A percentile compares a stretch with the other conserved stretches of the same genome.
Conservation (phyloP, 2,329 filamentous ascomycete genomes). For the Colletotrichum plurivorum region DNA sequence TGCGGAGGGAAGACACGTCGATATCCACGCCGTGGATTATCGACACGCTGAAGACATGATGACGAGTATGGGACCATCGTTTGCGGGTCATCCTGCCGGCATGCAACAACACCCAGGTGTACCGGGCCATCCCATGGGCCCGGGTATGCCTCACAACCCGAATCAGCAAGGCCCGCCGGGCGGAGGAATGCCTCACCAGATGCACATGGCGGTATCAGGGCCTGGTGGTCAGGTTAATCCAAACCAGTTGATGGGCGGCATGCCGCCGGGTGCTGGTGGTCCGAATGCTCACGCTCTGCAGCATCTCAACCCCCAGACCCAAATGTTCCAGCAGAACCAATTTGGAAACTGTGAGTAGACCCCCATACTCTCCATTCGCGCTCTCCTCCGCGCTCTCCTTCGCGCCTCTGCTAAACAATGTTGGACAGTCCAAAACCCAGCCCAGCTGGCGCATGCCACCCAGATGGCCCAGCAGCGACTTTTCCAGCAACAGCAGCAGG, state of each 20-base stretch:
- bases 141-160: slow-evolving; percentile 76
- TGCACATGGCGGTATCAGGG: slow-evolving; percentile 80
- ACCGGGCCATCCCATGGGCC: slow-evolving; percentile 74
- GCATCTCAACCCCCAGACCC: slow-evolving; percentile 76
- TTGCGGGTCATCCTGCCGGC: slow-evolving; percentile 76
- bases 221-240: slow-evolving; percentile 81
- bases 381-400: not conserved
- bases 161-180: slow-evolving; percentile 79
- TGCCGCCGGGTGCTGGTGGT: slow-evolving; percentile 76
- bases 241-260: slow-evolving; percentile 80
- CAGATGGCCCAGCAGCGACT: slow-evolving; percentile 69
- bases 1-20: slow-evolving; percentile 60
- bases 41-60: slow-evolving; percentile 72
- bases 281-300: slow-evolving; percentile 79
- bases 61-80: slow-evolving; percentile 76
- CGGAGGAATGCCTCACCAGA: slow-evolving; percentile 76
- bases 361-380: not conserved
- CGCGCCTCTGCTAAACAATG: slow-evolving; percentile 13
- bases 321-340: slow-evolving; percentile 71
- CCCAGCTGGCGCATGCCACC: slow-evolving; percentile 54
- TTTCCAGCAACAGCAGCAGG: slow-evolving; percentile 68
- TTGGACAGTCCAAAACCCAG: slow-evolving; percentile 52
- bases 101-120: slow-evolving; percentile 81
- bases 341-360: slow-evolving; percentile 44
- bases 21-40: slow-evolving; percentile 74